Base-by-base conservation (phyloP, 2,329 filamentous ascomycete genomes). In the Colletotrichum sidae region DNA sequence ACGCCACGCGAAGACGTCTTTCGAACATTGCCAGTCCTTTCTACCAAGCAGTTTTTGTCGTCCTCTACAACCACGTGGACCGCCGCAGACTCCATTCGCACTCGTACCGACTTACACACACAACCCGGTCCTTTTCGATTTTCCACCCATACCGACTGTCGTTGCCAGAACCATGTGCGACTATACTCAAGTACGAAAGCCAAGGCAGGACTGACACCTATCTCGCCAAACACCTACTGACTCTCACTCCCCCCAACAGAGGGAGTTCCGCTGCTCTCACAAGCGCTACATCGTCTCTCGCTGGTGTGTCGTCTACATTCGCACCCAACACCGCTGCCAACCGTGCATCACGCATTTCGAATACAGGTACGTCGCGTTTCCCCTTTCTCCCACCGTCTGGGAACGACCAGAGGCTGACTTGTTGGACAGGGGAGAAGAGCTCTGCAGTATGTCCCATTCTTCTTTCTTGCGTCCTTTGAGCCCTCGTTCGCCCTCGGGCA, bases 181-280 rank as follows among this genome's bases (percentile, higher is more conserved):
- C 74, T 84, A 83, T 72, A 84, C 83, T 60, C 83, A 84, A 69
- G 80, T 81, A 73, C 67, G 51, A 25, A 4, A 25, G 25, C 25
- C 25, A 25, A 25, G 25, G 25, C 25, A 25, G 25, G 25, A 25
- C 25, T 25, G 25, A 25, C 25, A n/a, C 17, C 57, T 15, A 34
- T 9, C 52, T 39, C 12, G 25, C 33, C 25, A 4, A 5, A 5
- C 25, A 25, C 25, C 25, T 13, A 41, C 69, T 70, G 60, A 69
- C 67, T 33, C 8, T 34, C 4, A 15, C 7, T 47, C 33, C n/a
- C 17, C 33, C 33, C 50, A 41, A 25, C 67, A 84, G 83, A 83
- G 83, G 64, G 81, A 85, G 66, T 78, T 85, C 65, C 83, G 83
- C 73, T 85, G 84, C 67, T 79, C 83, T 58, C 82, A 85, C 72